Conservation (phyloP, 345 rosid genomes). For the Populus pruinosa region DNA sequence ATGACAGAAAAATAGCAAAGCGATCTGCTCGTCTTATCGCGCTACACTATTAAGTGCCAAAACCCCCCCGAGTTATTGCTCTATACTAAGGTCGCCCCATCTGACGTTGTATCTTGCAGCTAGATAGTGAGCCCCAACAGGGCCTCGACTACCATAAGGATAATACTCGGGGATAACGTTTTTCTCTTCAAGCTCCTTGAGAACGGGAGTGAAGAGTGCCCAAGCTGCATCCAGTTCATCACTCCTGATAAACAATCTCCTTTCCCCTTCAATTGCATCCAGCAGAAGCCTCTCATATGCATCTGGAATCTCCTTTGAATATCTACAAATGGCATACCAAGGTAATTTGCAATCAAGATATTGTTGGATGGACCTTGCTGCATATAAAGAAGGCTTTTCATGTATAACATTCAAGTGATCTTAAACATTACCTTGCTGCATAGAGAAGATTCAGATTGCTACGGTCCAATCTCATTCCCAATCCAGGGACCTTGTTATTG, state of each 20-base stretch:
- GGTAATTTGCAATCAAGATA: neutral
- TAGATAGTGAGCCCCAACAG: conserved; percentile 97
- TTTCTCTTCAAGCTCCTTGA: conserved; percentile 81
- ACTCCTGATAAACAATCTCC: conserved; percentile 90
- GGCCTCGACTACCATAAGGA: conserved; percentile 98
- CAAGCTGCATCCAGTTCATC: conserved; percentile 98
- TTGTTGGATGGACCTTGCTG: neutral
- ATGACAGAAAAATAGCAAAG: neutral
- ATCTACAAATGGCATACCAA: conserved; percentile 35
- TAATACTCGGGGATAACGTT: conserved; percentile 78
- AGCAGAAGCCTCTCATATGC: conserved; percentile 96
- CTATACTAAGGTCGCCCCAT: conserved; percentile 84
- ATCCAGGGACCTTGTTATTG: conserved; percentile 95
- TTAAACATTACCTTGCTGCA: conserved; percentile 63
- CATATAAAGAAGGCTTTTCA: neutral
- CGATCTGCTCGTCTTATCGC: neutral
- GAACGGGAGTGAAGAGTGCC: conserved; percentile 76
- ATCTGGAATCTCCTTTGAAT: conserved; percentile 94
- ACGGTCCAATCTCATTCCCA: conserved; percentile 93
- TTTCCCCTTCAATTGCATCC: conserved; percentile 96
- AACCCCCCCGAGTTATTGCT: conserved; percentile 31
- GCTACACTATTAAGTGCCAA: neutral
- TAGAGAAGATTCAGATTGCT: conserved; percentile 89
- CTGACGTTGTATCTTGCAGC: conserved; percentile 87
- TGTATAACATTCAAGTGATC: neutral